Evolutionary conservation across 306 rosid species (phyloP).

Genomic region (Albizia julibrissin): DNA sequence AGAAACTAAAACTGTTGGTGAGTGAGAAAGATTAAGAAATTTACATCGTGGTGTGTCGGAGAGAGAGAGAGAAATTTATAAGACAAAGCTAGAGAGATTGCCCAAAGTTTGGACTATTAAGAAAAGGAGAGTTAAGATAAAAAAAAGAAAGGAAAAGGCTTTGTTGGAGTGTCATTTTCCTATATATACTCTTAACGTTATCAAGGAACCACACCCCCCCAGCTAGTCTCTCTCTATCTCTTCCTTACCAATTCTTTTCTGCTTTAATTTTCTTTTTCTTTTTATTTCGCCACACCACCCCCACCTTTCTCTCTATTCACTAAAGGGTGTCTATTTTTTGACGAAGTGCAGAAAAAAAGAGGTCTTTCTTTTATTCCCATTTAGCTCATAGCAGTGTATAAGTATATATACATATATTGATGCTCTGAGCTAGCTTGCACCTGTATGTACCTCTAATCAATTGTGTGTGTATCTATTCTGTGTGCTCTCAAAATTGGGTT

Average conservation of each 20-base stretch:
- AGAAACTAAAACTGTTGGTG: not conserved
- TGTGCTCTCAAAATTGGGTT: slow-evolving; percentile 4
- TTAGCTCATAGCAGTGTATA: slow-evolving; percentile 22
- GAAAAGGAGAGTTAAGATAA: slow-evolving; percentile 35
- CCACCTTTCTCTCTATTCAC: slow-evolving; percentile 27
- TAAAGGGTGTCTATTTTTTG: slow-evolving; percentile 59
- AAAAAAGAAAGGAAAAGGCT: slow-evolving; percentile 36
- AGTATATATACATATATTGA: not conserved
- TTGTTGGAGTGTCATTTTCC: slow-evolving; percentile 84
- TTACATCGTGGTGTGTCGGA: slow-evolving; percentile 46
- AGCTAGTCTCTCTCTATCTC: not conserved
- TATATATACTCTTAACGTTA: slow-evolving; percentile 75
- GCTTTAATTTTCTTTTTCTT: slow-evolving; percentile 22
- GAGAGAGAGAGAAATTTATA: slow-evolving; percentile 35
- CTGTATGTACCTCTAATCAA: slow-evolving; percentile 10
- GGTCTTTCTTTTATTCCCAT: slow-evolving; percentile 36
- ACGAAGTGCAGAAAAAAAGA: slow-evolving; percentile 39
- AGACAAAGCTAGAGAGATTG: not conserved
- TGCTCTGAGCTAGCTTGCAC: slow-evolving; percentile 22
- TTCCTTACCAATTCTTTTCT: slow-evolving; percentile 33
- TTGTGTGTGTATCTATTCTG: not conserved
- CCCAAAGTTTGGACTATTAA: slow-evolving; percentile 42
- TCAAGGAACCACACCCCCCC: slow-evolving; percentile 32
- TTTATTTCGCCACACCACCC: slow-evolving; percentile 39
- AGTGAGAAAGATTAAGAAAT: not conserved